Conservation (phyloP, 2,329 filamentous ascomycete genomes). For the Lecanoromycetidae sp. region DNA sequence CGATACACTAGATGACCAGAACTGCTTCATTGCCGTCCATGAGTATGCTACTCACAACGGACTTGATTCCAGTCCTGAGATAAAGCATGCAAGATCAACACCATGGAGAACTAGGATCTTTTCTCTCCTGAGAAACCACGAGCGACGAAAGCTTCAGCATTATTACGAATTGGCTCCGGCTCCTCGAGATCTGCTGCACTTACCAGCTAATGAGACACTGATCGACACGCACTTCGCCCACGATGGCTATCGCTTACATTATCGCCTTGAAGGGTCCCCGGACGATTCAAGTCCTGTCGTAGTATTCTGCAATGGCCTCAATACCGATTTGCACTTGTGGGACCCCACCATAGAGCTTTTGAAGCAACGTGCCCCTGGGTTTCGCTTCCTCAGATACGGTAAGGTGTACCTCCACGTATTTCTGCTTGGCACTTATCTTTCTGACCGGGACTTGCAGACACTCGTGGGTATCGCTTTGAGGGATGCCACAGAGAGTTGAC, state of each 20-base stretch:
- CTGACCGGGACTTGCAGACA: neutral
- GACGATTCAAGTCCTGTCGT: neutral
- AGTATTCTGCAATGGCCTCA: neutral
- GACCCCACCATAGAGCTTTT: neutral
- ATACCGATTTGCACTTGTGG: neutral
- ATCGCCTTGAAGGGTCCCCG: neutral
- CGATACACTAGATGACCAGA: neutral
- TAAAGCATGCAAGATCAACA: neutral
- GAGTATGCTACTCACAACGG: neutral
- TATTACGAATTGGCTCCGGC: neutral
- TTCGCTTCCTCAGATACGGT: neutral
- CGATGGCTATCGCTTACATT: neutral
- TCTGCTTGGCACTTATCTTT: neutral
- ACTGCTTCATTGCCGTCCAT: neutral
- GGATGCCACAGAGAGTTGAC: neutral
- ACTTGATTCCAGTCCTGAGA: neutral
- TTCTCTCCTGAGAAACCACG: neutral
- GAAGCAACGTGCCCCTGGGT: neutral
- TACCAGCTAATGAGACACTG: neutral
- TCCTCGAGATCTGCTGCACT: neutral
- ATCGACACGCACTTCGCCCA: neutral
- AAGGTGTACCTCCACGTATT: neutral
- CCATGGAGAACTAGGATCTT: neutral
- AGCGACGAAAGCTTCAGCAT: neutral
- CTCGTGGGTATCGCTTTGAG: neutral